A percentile compares a stretch with the other conserved stretches of the same genome.
Evolutionary conservation across 345 rosid genomes (phyloP).

Genomic region (Punica granatum): DNA sequence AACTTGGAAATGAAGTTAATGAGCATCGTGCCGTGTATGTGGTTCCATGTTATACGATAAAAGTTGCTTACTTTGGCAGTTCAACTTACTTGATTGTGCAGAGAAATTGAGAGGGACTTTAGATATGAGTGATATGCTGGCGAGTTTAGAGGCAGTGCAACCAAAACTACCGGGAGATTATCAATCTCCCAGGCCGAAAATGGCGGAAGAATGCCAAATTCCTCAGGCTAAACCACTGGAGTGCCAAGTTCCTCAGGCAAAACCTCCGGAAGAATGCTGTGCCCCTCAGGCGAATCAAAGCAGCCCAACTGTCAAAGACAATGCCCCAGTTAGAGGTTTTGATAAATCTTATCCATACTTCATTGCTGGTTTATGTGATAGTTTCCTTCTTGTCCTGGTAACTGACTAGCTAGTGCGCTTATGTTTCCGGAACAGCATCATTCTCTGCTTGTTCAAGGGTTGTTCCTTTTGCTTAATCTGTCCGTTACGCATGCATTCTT

Average conservation of each 20-base stretch:
- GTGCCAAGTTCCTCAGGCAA: background rate
- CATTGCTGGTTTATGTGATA: background rate
- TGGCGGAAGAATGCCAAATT: background rate
- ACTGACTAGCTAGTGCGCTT: background rate
- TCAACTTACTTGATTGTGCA: background rate
- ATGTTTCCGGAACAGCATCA: no score
- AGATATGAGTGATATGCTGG: background rate
- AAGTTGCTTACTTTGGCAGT: background rate
- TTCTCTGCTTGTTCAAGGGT: background rate
- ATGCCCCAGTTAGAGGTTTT: slow-evolving; percentile 6
- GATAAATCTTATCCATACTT: background rate
- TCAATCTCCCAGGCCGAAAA: no score
- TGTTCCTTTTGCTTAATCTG: background rate
- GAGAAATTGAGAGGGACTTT: background rate
- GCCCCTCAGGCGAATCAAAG: background rate
- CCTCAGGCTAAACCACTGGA: background rate
- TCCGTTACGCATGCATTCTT: background rate
- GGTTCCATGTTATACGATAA: background rate
- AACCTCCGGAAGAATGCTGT: background rate
- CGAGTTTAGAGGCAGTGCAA: background rate
- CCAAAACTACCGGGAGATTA: background rate
- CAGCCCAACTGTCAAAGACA: background rate
- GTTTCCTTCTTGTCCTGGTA: background rate
- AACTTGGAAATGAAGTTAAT: background rate
- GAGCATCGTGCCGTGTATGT: background rate